Evolutionary conservation across 768 basidiomycete genomes (phyloP), one percentile per base, ranked within the genome.

Genomic region (Trametes maxima): DNA sequence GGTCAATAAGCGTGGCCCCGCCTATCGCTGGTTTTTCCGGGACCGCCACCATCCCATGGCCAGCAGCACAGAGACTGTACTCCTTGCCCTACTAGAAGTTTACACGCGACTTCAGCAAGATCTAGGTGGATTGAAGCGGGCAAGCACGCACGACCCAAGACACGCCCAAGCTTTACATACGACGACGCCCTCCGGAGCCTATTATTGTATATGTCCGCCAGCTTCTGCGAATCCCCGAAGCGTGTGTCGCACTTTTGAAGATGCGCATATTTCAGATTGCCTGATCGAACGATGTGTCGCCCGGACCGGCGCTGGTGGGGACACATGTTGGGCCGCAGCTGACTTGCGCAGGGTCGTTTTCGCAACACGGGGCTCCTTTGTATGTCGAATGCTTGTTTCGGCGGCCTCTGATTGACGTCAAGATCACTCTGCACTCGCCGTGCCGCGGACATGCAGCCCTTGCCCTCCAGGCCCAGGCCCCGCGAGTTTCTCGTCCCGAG

Each of bases 341-440:
- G 59, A 60, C 59, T 54, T 45, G 33, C 16, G 24, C 25, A 24
- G 45, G 17, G 13, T 10, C 21, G 17, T 28, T 47, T 28, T 14
- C 37, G 51, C 24, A 25, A 46, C 51, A 54, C 25, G 51, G 44
- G 59, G 28, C 42, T 24, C 10, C 4, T n/a, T 33, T n/a, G 59
- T 60, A 60, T 53, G 59, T 60, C 47, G 33, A 46, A 25, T 24
- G 19, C 45, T 28, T 19, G 25, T 33, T 33, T 35, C 37, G 36
- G 43, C 17, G 33, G 24, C 61, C 56, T 48, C 48, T 63, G 54
- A 40, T 63, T 63, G 61, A 63, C 61, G 61, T 63, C 61, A 63
- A 57, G n/a, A 57, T 57, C 25, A 57, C 44, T 25, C 24, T 60
- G 42, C 33, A 51, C 40, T 43, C 47, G 39, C 39, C 57, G 40